A percentile compares a stretch with the other conserved stretches of the same genome.
Evolutionary conservation across 2,329 filamentous ascomycete genomes (phyloP).

Genomic region (Scedosporium aurantiacum): DNA sequence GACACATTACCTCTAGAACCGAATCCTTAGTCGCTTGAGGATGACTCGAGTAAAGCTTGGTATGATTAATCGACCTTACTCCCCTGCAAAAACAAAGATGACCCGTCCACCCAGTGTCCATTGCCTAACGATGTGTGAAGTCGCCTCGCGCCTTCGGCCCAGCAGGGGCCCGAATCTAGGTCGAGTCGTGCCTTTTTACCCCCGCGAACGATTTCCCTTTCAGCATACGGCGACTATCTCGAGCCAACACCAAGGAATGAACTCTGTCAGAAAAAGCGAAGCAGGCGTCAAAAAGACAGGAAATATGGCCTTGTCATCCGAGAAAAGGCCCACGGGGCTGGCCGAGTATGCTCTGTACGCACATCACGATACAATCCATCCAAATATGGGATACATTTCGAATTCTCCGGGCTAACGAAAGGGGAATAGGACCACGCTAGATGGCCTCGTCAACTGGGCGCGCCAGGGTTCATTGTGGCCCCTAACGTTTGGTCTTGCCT

Average conservation of each 20-base stretch:
- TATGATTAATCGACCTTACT: too few species aligned
- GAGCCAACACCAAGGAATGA: neutral
- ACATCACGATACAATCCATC: neutral
- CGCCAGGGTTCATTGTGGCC: conserved; percentile 80
- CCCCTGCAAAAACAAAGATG: too few species aligned
- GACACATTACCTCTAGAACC: too few species aligned
- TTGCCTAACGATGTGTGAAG: too few species aligned
- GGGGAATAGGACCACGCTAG: conserved; percentile 55
- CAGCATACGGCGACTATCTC: too few species aligned
- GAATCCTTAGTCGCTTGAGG: too few species aligned
- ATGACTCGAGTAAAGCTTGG: too few species aligned
- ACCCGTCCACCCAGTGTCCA: too few species aligned
- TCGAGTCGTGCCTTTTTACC: neutral
- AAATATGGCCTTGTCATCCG: conserved; percentile 63
- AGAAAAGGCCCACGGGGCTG: conserved; percentile 68
- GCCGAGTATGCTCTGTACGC: conserved; percentile 81
- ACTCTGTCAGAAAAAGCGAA: neutral
- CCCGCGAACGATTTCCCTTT: neutral
- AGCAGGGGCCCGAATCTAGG: too few species aligned
- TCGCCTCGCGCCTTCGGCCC: too few species aligned
- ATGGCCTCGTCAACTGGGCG: conserved; percentile 74
- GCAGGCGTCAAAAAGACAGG: neutral
- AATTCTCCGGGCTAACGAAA: neutral
- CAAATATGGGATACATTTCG: too few species aligned
- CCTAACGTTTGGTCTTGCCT: conserved; percentile 79